Base-by-base conservation (phyloP, 2,329 filamentous ascomycete genomes). In the Colletotrichum gloeosporioides region DNA sequence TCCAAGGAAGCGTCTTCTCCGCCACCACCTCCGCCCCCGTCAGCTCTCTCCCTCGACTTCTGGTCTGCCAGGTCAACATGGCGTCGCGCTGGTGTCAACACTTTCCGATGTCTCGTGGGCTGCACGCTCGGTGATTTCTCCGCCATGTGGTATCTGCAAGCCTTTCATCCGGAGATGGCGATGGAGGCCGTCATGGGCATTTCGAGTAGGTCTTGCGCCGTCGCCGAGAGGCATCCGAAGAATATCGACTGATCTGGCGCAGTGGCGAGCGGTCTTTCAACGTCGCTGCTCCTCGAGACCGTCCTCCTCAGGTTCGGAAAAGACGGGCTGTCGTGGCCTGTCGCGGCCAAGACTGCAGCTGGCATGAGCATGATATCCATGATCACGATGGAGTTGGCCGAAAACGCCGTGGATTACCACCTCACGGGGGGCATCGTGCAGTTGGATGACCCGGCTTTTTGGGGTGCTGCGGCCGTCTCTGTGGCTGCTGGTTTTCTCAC, bases 331-430 rank as follows among this genome's bases (percentile, higher is more conserved):
- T 77, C 87, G 0, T 91, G 88, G 89, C 72, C 79, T 0, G 79
- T 78, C 1, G 90, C 90, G 0, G 85, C 84, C 4, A 88, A 84
- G 61, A 91, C 90, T 0, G 90, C 90, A 0, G 86, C 88, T 27
- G 90, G 90, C 1, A 92, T 92, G 90, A 91, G 90, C 73, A 81
- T 91, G 64, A 87, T 91, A 12, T 91, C 90, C 0, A 92, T 92
- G 90, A 12, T 91, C 3, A 89, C 90, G 0, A 92, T 92, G 90
- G 90, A 92, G 79, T 77, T 85, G 4, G 89, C 87, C 0, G 87
- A 91, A 78, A 92, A 92, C 77, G 76, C 83, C 0, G 89, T 92
- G 5, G 90, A 92, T 76, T 91, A 89, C 73, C 86, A 89, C 73
- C 82, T 92, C 1, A 92, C 90, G 0, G 89, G 89, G 1, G 90